Conservation (phyloP, 331 rosid species). For the Telfairia occidentalis region DNA sequence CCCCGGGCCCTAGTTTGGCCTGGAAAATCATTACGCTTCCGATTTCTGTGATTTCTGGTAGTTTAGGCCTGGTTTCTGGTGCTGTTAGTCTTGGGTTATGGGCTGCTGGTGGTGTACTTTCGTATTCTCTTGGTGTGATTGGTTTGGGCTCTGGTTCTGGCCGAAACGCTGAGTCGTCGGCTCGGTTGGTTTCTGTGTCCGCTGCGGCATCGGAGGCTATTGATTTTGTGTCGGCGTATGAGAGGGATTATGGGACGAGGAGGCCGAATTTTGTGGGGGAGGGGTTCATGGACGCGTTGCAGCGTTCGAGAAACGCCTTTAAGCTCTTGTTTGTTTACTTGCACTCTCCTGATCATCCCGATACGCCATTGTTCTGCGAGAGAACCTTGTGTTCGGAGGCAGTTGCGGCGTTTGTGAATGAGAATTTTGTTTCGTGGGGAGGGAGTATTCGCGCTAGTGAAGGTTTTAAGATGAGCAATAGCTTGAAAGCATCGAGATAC, state of each 20-base stretch:
- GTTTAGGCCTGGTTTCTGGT: conserved; percentile 68
- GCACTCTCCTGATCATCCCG: conserved; percentile 96
- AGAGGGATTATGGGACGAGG: conserved; percentile 53
- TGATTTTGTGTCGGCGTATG: conserved; percentile 52
- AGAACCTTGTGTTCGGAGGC: conserved; percentile 63
- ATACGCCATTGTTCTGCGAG: conserved; percentile 69
- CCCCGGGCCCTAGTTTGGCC: conserved; percentile 45
- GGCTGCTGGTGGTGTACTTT: conserved; percentile 91
- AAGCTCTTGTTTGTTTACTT: conserved; percentile 75
- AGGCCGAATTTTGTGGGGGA: conserved; percentile 65
- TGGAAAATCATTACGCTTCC: conserved; percentile 81
- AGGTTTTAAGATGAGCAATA: conserved; percentile 96
- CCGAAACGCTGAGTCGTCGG: conserved; percentile 25
- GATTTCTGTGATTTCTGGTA: conserved; percentile 71
- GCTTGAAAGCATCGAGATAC: conserved; percentile 81
- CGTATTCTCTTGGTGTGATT: conserved; percentile 66
- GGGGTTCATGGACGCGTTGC: conserved; percentile 88
- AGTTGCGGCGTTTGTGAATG: conserved; percentile 51
- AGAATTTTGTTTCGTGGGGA: conserved; percentile 91
- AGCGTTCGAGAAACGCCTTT: conserved; percentile 62
- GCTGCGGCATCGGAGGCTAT: conserved; percentile 57
- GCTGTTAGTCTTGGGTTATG: conserved; percentile 80
- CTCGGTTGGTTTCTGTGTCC: conserved; percentile 53
- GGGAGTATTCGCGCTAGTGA: conserved; percentile 84
- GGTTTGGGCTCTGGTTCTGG: conserved; percentile 38